Percentiles rank a stretch among this genome's conserved stretches.
phyloP scores from a whole-genome alignment of 2,329 filamentous ascomycete species.

The Passalora sequoiae region DNA sequence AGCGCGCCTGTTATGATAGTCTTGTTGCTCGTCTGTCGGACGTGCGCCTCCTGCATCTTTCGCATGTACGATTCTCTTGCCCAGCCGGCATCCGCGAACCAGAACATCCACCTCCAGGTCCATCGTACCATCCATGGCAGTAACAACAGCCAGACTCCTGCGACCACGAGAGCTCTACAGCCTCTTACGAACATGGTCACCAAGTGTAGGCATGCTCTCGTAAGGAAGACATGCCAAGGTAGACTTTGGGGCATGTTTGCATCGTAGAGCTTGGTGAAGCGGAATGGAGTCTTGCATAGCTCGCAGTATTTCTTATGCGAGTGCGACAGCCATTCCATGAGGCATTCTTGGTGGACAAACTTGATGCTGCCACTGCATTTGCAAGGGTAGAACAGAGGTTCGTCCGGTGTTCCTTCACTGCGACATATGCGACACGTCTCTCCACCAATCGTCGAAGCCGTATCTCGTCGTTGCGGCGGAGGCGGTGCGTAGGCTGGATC shows the following conservation, averaged over 20 bases:
- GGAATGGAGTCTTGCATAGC: conserved; percentile 96
- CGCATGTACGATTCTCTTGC: conserved; percentile 38
- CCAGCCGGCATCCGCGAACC: conserved; percentile 78
- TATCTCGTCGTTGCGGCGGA: conserved; percentile 20
- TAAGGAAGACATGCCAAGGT: conserved; percentile 73
- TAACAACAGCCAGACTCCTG: conserved; percentile 80
- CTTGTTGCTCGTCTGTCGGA: background rate
- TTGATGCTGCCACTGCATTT: conserved; percentile 99
- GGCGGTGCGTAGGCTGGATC: conserved; percentile 41
- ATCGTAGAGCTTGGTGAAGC: conserved; percentile 96
- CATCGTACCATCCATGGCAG: conserved; percentile 87
- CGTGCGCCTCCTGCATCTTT: conserved; percentile 17
- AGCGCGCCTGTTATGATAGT: background rate
- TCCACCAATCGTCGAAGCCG: conserved; percentile 46
- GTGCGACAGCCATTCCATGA: conserved; percentile 98
- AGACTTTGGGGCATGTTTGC: conserved; percentile 85
- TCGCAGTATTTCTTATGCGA: conserved; percentile 99
- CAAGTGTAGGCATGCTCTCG: conserved; percentile 69
- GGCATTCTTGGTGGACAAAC: conserved; percentile 92
- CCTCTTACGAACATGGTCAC: conserved; percentile 35
- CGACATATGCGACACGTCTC: conserved; percentile 98
- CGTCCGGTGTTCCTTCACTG: conserved; percentile 73
- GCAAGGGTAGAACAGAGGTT: conserved; percentile 94
- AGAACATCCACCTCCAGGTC: conserved; percentile 91
- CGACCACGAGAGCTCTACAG: conserved; percentile 67